Evolutionary conservation across 441 rosid species (phyloP).

Genomic region (Mallotus repandus): DNA sequence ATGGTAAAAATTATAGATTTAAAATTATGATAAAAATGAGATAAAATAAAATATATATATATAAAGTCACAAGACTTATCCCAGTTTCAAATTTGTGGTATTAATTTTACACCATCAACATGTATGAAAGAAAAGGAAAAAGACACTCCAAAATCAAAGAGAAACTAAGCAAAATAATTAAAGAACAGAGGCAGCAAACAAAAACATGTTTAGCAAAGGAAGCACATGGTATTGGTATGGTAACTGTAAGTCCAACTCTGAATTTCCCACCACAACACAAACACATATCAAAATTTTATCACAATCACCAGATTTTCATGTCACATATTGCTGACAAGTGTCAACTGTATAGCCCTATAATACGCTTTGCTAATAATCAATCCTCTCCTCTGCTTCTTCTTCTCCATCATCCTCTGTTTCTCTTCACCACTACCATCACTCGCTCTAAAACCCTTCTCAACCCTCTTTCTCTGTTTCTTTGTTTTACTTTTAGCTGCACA

Average conservation of each 20-base stretch:
- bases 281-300: not conserved
- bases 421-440: not conserved
- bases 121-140: no score
- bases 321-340: slow-evolving; percentile 47
- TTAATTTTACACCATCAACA: no score
- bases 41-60: no score
- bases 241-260: not conserved
- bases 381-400: slow-evolving; percentile 10
- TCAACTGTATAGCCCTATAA: slow-evolving; percentile 44
- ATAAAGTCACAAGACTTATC: no score
- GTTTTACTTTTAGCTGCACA: not conserved
- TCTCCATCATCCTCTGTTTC: not conserved
- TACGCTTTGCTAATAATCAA: slow-evolving; percentile 7
- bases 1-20: no score
- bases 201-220: no score
- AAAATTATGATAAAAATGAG: no score
- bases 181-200: no score
- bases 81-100: no score
- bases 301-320: slow-evolving; percentile 11
- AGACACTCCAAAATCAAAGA: no score
- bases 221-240: no score
- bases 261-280: not conserved
- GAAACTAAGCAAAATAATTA: no score
- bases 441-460: not conserved
- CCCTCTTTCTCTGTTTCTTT: not conserved